phyloP scores from a whole-genome alignment of 108 stramenopile genomes.

The Cafeteria roenbergensis region DNA sequence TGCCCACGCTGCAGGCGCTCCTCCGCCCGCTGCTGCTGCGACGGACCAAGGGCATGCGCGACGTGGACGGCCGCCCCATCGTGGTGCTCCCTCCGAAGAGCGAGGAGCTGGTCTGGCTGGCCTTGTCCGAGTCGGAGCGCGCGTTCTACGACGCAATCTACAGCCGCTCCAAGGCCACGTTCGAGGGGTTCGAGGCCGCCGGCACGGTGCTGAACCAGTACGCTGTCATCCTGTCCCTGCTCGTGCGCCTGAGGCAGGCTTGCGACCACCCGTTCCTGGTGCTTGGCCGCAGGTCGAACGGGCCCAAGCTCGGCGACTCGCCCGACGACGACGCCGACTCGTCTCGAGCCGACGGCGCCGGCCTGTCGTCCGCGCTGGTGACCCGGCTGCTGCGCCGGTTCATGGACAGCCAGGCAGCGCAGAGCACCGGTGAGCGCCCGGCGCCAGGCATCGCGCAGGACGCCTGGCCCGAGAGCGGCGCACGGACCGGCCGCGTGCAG shows the following conservation, averaged over 20 bases:
- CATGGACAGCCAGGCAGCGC: too few species aligned
- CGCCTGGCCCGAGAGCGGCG: too few species aligned
- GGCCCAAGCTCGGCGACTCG: constrained; percentile 5
- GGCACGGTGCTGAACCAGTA: constrained; percentile 28
- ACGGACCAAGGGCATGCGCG: constrained; percentile 11
- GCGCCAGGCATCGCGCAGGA: too few species aligned
- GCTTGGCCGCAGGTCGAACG: not conserved
- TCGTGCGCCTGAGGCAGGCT: constrained; percentile 29
- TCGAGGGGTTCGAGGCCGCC: constrained; percentile 27
- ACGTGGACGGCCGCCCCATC: constrained; percentile 18
- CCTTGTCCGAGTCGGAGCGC: constrained; percentile 20
- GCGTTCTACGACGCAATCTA: constrained; percentile 31
- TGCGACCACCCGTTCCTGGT: constrained; percentile 39
- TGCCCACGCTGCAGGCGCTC: constrained; percentile 8
- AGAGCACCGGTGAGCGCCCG: too few species aligned
- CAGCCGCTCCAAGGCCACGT: constrained; percentile 17
- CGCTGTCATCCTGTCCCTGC: constrained; percentile 31
- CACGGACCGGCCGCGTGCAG: too few species aligned
- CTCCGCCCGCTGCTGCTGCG: constrained; percentile 21
- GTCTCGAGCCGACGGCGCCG: too few species aligned
- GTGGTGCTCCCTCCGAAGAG: constrained; percentile 25
- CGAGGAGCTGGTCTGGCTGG: constrained; percentile 24
- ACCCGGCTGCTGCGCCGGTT: not conserved
- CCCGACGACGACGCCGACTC: too few species aligned
- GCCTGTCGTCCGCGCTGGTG: not conserved